These are phyloP conservation scores for Eremochloa ophiuroides DNA, from an alignment of 176 grass and related monocot genomes.

Conservation along the genomic window DNA sequence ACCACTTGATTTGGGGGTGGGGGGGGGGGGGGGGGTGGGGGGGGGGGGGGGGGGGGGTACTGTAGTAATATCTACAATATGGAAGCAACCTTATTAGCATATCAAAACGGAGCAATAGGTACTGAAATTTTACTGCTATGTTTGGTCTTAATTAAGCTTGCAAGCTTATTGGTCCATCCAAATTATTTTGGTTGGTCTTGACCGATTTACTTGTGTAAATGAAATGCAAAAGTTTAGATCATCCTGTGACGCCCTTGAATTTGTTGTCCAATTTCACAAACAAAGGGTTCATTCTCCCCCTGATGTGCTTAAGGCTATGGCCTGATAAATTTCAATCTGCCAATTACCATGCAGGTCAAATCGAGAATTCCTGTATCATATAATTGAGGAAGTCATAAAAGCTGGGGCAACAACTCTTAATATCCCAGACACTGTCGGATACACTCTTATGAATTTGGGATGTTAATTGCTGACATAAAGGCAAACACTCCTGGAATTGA, in stretches of 20 bases:
- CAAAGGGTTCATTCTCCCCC: not conserved
- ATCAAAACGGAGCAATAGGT: too few species aligned
- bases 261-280: not conserved
- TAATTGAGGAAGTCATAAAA: slow-evolving; percentile 92
- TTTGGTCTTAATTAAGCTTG: too few species aligned
- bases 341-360: slow-evolving; percentile 53
- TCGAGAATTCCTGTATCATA: slow-evolving; percentile 78
- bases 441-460: slow-evolving; percentile 75
- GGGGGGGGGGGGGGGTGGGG: too few species aligned
- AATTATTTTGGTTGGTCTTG: too few species aligned
- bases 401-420: slow-evolving; percentile 95
- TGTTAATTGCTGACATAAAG: slow-evolving; percentile 86
- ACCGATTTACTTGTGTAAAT: not conserved
- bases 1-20: not conserved
- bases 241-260: not conserved
- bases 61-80: too few species aligned
- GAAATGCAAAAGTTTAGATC: not conserved
- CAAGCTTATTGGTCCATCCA: too few species aligned
- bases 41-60: too few species aligned
- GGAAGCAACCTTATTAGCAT: too few species aligned
- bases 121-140: too few species aligned
- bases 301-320: not conserved
- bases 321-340: slow-evolving; percentile 15
- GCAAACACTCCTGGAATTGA: slow-evolving; percentile 88
- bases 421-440: slow-evolving; percentile 95